Evolutionary conservation across 148 eudicot species (phyloP), one percentile per base, ranked within the genome.

Genomic region (Agrostemma githago): DNA sequence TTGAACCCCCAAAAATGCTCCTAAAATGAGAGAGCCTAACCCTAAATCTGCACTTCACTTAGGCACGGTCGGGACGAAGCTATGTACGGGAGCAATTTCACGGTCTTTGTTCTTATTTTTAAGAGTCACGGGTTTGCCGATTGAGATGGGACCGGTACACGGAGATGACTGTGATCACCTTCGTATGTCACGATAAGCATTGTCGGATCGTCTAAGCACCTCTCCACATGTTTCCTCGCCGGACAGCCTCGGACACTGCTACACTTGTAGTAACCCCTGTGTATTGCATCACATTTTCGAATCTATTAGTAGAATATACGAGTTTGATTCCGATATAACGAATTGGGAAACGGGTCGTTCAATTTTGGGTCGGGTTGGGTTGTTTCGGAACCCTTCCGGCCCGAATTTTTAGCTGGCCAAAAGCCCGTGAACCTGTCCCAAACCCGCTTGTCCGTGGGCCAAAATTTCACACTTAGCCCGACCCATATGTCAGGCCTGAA

Each of bases 171-270:
- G 77, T 90, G 96, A 70, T 88, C 96, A 40, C 88, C 92, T 88
- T 90, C 95, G 41, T 90, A 90, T 57, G 96, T 88, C 70, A 90
- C 89, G 8, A 90, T 86, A 38, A 90, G 92, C 96, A 90, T 86
- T 17, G 92, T 76, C 9, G 92, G 82, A 1, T 90, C 96, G 58
- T 86, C 92, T 80, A 85, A 82, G 82, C 90, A 90, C 82, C 95
- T 86, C 81, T 90, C 92, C 2, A 90, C 96, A 65, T 90, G 96
- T 74, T 90, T 90, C 86, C 96, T 90, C 46, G 95, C 90, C 0
- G 96, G 96, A 71, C 96, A 90, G 67, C 96, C 96, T 79, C 96
- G 81, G 83, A 90, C 72, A 77, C 89, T 88, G 89, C 96, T 90
- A 80, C 95, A 90, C 75, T 90, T 88, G 70, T 90, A 88, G 84